These are phyloP conservation scores for Phalaenopsis hybrid DNA, from an alignment of 116 monocot genomes.

Conservation along the genomic window DNA sequence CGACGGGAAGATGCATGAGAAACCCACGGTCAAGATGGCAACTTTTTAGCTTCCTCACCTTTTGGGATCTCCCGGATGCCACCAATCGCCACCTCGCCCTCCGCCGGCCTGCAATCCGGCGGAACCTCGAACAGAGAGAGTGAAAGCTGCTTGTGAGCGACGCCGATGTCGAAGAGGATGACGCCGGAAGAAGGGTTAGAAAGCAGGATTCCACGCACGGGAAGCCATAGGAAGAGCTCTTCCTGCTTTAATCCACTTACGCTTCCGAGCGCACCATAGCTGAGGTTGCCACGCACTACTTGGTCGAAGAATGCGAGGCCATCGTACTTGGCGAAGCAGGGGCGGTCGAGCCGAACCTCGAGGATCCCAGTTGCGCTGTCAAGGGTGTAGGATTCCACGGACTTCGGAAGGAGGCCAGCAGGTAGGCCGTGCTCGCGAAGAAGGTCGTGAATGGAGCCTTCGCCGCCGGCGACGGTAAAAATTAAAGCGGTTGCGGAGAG, in stretches of 20 bases:
- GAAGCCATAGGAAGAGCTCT: conserved; percentile 27
- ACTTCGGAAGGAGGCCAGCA: conserved; percentile 22
- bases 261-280: conserved; percentile 17
- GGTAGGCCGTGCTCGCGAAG: conserved; percentile 28
- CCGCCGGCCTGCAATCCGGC: conserved; percentile 16
- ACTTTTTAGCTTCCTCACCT: conserved; percentile 7
- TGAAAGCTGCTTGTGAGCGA: conserved; percentile 16
- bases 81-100: background rate
- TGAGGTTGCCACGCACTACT: conserved; percentile 20
- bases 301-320: conserved; percentile 21
- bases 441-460: conserved; percentile 21
- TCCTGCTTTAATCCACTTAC: conserved; percentile 21
- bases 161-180: conserved; percentile 28
- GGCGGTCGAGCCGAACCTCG: conserved; percentile 16
- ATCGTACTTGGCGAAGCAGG: conserved; percentile 33
- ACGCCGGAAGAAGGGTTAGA: conserved; percentile 13
- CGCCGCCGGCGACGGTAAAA: background rate
- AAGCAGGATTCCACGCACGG: conserved; percentile 21
- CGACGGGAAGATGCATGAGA: background rate
- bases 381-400: conserved; percentile 24
- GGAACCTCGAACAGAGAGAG: conserved; percentile 15
- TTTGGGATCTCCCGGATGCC: conserved; percentile 3
- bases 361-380: conserved; percentile 15
- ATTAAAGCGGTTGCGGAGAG: conserved; percentile 5
- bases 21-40: background rate